These are phyloP conservation scores for Russula olivacea DNA, from an alignment of 768 basidiomycete genomes.

Conservation along the genomic window DNA sequence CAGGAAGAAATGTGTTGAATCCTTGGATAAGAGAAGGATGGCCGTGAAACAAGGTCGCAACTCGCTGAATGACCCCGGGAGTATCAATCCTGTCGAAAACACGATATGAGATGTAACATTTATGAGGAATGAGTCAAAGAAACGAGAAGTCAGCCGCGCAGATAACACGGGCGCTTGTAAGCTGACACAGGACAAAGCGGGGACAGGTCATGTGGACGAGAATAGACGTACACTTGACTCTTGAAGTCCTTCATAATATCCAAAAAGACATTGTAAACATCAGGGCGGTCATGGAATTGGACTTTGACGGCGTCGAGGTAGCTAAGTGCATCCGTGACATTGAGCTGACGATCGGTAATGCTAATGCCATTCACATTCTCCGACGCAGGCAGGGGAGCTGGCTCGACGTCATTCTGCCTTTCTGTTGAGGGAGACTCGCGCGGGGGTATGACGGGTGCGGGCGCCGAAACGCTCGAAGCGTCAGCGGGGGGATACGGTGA, in stretches of 20 bases:
- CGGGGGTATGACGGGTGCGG: background rate
- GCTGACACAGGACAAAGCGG: background rate
- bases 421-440: constrained; percentile 1
- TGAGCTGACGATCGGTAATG: constrained; percentile 41
- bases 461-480: background rate
- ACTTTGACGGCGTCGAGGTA: constrained; percentile 62
- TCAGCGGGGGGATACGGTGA: constrained; percentile 2
- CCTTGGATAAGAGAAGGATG: constrained; percentile 91
- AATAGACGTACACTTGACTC: constrained; percentile 45
- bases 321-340: constrained; percentile 55
- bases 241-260: constrained; percentile 77
- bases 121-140: background rate
- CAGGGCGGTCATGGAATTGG: constrained; percentile 52
- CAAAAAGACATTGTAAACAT: constrained; percentile 57
- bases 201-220: background rate
- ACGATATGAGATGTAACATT: background rate
- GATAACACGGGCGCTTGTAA: background rate
- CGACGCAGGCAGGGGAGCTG: background rate
- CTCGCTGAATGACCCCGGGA: constrained; percentile 93
- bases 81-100: constrained; percentile 75
- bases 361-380: constrained; percentile 12
- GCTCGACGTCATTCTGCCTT: constrained; percentile 1
- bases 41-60: constrained; percentile 86
- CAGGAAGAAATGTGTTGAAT: constrained; percentile 96
- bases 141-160: background rate